These are phyloP conservation scores for Plasmodium relictum DNA, from an alignment of 169 alveolate genomes.

Conservation along the genomic window DNA sequence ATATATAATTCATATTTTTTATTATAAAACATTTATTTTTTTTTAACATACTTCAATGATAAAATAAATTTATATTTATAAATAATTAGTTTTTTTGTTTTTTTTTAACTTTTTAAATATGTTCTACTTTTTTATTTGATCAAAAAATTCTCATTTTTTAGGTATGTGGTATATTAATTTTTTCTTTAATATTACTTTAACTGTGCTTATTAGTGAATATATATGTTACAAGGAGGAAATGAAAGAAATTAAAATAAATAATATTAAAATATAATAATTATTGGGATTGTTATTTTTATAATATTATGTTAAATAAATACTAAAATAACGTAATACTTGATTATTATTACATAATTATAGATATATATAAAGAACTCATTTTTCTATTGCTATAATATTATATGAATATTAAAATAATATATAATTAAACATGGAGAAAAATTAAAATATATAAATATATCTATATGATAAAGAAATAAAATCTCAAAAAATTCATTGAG, in stretches of 20 bases:
- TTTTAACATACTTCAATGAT: neutral
- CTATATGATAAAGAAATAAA: neutral
- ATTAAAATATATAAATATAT: too few relatives aligned
- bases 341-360: too few relatives aligned
- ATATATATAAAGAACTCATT: too few relatives aligned
- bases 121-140: neutral
- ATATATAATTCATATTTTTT: neutral
- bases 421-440: too few relatives aligned
- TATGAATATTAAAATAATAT: too few relatives aligned
- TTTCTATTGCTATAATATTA: too few relatives aligned
- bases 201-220: conserved; percentile 24
- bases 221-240: conserved; percentile 28
- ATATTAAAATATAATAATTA: conserved; percentile 3
- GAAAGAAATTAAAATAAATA: conserved; percentile 26
- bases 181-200: conserved; percentile 1
- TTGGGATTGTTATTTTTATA: neutral
- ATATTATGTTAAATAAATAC: neutral
- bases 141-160: neutral
- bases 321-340: too few relatives aligned
- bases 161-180: conserved; percentile 20
- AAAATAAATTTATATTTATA: neutral
- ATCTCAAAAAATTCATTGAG: neutral
- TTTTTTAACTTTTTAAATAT: neutral
- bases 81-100: neutral
- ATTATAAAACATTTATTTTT: neutral